Conservation (phyloP, 2,329 filamentous ascomycete genomes). For the Capronia epimyces region DNA sequence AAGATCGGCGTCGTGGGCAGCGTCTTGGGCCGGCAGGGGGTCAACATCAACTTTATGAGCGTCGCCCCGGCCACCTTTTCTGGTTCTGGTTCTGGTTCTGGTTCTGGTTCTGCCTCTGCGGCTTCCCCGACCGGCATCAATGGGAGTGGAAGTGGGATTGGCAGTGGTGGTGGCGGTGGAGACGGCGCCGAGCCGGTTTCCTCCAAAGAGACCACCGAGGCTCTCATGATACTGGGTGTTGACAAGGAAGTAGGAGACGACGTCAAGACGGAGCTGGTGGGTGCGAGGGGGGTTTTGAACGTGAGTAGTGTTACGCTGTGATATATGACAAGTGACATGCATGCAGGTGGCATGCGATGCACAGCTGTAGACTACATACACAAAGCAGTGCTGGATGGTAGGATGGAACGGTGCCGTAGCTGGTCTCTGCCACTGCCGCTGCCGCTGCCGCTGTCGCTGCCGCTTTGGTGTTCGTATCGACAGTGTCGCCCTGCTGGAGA, state of each 20-base stretch:
- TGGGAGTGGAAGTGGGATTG: not conserved
- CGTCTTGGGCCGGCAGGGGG: slow-evolving; percentile 60
- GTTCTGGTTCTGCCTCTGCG: too few relatives aligned
- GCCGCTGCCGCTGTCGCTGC: too few relatives aligned
- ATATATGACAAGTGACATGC: not conserved
- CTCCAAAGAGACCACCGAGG: slow-evolving; percentile 47
- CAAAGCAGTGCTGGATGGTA: too few relatives aligned
- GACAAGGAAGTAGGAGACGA: slow-evolving; percentile 59
- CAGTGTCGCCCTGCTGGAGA: too few relatives aligned
- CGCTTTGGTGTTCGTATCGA: too few relatives aligned
- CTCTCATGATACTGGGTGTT: slow-evolving; percentile 75
- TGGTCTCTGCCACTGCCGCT: too few relatives aligned
- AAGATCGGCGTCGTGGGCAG: slow-evolving; percentile 77
- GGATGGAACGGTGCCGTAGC: too few relatives aligned
- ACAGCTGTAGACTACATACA: too few relatives aligned
- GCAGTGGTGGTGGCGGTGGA: not conserved
- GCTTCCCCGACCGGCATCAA: not conserved
- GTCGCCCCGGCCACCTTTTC: slow-evolving; percentile 50
- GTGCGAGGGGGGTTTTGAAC: slow-evolving; percentile 49
- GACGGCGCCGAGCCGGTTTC: not conserved
- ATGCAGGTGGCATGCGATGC: not conserved
- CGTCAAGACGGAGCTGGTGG: slow-evolving; percentile 47
- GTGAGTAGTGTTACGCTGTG: slow-evolving; percentile 48
- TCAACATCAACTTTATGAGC: slow-evolving; percentile 79
- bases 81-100: too few relatives aligned